phyloP scores from a whole-genome alignment of 2,329 filamentous ascomycete genomes.

The Metarhizium sp. region DNA sequence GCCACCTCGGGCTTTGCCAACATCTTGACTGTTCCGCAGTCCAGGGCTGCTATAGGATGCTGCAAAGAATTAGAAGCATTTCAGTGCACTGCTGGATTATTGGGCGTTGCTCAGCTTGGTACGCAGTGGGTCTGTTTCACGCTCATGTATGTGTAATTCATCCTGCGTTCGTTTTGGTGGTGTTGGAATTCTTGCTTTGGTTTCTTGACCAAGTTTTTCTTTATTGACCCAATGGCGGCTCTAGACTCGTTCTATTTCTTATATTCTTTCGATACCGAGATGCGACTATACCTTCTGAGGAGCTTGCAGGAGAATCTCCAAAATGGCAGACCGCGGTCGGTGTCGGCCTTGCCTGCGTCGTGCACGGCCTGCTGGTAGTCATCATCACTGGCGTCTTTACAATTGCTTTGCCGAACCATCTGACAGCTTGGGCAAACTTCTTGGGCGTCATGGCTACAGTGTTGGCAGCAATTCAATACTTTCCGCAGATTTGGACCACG shows the following conservation, averaged over 20 bases:
- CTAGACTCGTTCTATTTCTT: constrained; percentile 82
- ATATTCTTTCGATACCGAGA: constrained; percentile 75
- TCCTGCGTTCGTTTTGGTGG: background rate
- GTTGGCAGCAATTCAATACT: constrained; percentile 80
- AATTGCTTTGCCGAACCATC: constrained; percentile 49
- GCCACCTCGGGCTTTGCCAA: constrained; percentile 86
- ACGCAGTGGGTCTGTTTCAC: constrained; percentile 89
- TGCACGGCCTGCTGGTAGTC: constrained; percentile 65
- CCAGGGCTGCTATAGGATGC: constrained; percentile 73
- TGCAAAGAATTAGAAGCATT: constrained; percentile 73
- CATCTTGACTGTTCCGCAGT: constrained; percentile 79
- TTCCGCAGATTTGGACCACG: constrained; percentile 92
- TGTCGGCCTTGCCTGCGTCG: constrained; percentile 62
- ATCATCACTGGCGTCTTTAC: constrained; percentile 62
- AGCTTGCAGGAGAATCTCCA: constrained; percentile 42
- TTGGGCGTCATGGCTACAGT: constrained; percentile 71
- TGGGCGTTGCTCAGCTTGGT: constrained; percentile 86
- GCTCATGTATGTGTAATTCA: constrained; percentile 60
- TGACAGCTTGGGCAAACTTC: constrained; percentile 75
- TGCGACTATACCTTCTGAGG: constrained; percentile 38
- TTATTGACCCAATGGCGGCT: constrained; percentile 10
- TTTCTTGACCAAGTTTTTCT: too few species aligned
- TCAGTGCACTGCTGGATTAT: constrained; percentile 73
- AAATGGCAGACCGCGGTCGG: constrained; percentile 71
- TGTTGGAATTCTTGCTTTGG: background rate